Conservation (phyloP, 805 yeast genomes). For the Clavispora vitiphila region DNA sequence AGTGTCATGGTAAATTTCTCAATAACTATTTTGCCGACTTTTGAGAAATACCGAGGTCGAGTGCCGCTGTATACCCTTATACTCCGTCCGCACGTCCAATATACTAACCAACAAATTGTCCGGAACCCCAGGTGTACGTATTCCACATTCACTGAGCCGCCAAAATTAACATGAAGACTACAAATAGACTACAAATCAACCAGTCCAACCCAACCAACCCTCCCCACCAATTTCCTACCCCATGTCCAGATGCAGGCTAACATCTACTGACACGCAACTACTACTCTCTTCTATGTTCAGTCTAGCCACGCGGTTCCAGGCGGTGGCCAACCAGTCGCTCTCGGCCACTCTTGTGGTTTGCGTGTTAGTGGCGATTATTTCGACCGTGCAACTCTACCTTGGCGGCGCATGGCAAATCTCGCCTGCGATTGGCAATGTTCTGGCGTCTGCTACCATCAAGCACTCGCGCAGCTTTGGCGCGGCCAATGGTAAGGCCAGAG, state of each 20-base stretch:
- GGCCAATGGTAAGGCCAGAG: slow-evolving; percentile 60
- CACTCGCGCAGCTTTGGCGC: slow-evolving; percentile 67
- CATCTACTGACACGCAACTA: slow-evolving; percentile 1
- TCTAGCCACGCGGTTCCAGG: slow-evolving; percentile 37
- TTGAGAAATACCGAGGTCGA: no score
- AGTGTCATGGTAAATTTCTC: no score
- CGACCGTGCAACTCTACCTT: slow-evolving; percentile 44
- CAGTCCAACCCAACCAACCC: no score
- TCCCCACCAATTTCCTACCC: background rate
- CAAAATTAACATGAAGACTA: no score
- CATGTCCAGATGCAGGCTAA: background rate
- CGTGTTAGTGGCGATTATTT: slow-evolving; percentile 43
- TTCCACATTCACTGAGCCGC: no score
- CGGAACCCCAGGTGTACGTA: no score
- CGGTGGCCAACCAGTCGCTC: slow-evolving; percentile 48
- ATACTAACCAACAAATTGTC: no score
- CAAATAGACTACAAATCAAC: no score
- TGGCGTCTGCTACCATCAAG: slow-evolving; percentile 40
- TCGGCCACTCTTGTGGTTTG: slow-evolving; percentile 47
- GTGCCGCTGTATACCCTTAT: no score
- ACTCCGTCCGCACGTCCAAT: no score
- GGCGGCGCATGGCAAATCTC: slow-evolving; percentile 42
- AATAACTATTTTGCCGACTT: no score
- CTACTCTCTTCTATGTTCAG: slow-evolving; percentile 24
- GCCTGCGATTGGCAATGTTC: slow-evolving; percentile 32